A percentile compares a stretch with the other conserved stretches of the same genome.
Conservation (phyloP, 2,329 filamentous ascomycete genomes). For the Ceratocystis ficicola region DNA sequence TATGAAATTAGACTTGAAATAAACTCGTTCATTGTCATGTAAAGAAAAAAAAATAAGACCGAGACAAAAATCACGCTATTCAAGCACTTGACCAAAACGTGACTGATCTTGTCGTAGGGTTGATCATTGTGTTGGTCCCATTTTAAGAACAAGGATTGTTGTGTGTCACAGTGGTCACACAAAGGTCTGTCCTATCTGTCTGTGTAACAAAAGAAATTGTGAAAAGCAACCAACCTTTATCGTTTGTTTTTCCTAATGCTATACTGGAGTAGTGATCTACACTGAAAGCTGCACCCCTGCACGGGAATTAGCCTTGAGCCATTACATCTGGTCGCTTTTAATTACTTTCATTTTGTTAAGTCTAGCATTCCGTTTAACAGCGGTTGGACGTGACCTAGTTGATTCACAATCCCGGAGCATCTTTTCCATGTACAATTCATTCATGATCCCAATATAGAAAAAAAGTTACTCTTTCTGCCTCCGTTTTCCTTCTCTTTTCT, state of each 20-base stretch:
- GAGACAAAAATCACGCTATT: neutral
- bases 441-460: constrained; percentile 16
- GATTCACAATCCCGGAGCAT: constrained; percentile 11
- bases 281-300: neutral
- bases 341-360: neutral
- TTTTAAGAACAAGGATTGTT: neutral
- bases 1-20: too few species aligned
- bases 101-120: neutral
- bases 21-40: neutral
- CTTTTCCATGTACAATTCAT: constrained; percentile 18
- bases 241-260: too few species aligned
- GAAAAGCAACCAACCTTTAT: too few species aligned
- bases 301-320: neutral
- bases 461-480: constrained; percentile 5
- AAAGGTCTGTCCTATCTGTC: neutral
- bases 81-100: neutral
- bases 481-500: neutral
- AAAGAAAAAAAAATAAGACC: neutral
- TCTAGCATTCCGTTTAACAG: neutral
- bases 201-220: too few species aligned
- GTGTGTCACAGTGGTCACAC: neutral
- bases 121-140: neutral
- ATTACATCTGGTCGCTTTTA: neutral
- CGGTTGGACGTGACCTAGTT: neutral
- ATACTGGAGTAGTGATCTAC: neutral